Evolutionary conservation across 495 filamentous ascomycete species (phyloP), one percentile per base, ranked within the genome.

Genomic region (Lasiosphaeria ovina): DNA sequence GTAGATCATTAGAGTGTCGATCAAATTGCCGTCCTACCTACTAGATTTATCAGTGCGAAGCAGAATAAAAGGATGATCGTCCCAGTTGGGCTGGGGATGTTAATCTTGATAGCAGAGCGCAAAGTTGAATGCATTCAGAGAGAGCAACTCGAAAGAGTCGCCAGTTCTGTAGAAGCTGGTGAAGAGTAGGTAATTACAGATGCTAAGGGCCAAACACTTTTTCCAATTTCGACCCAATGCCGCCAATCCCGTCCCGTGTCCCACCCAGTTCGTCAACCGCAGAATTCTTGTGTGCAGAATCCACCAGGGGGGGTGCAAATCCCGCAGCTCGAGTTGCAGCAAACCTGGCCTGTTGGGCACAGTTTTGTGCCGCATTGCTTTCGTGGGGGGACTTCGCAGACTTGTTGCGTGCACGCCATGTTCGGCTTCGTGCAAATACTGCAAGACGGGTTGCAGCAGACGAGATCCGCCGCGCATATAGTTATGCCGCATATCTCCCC

Each of bases 281-380:
- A 69, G 34, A 55, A 35, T 12, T 68, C 56, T 45, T 52, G 31
- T 10, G 63, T 69, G 59, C 68, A 70, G 2, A 24, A 7, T 55
- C 57, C 58, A 24, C 64, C 66, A 11, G 66, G 63, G 53, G 60
- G 58, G 35, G 38, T 38, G 57, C 68, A 70, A 2, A 64, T 42
- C 4, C 59, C 58, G 38, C 68, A 69, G n/a, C 58, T 60, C 35
- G 62, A 33, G 36, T 70, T 70, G 57, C 68, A 70, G 61, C 68
- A 70, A 12, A 12, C 40, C 34, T 49, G 9, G 0, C 68, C 68
- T 12, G 35, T 32, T 0, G 59, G 35, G 40, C 68, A 70, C 6
- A 58, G 48, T 0, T 35, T 60, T 1, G 54, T 57, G 0, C 67
- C 67, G 47, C 67, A 69, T 52, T 58, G 35, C 35, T 32, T 9